Percentiles rank a stretch among this genome's conserved stretches.
Evolutionary conservation across 345 rosid species (phyloP).

Genomic region (Moricandia arvensis): DNA sequence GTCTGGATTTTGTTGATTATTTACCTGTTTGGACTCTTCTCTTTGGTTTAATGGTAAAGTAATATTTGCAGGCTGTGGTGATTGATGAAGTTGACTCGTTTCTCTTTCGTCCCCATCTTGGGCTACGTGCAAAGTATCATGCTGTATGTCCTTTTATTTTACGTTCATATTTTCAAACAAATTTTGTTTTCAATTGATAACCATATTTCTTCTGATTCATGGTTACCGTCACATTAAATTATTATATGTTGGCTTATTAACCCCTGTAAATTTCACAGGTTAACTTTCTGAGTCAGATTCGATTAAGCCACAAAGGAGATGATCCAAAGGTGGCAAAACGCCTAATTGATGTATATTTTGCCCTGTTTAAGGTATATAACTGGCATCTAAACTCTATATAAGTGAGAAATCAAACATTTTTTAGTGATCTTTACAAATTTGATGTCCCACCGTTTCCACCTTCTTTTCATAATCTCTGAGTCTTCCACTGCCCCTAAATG

Average conservation of each 20-base stretch:
- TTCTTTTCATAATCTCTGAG: conserved; percentile 2
- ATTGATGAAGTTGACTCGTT: conserved; percentile 90
- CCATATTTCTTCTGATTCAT: too few species aligned
- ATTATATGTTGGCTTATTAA: conserved; percentile 7
- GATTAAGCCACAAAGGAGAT: conserved; percentile 75
- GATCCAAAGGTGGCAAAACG: conserved; percentile 89
- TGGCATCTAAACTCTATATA: background rate
- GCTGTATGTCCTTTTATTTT: conserved; percentile 59
- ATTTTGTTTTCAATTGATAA: too few species aligned
- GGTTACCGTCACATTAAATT: background rate
- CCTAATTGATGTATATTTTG: conserved; percentile 89
- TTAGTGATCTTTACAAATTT: background rate
- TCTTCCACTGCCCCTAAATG: background rate
- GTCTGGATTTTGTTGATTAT: background rate
- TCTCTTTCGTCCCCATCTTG: conserved; percentile 90
- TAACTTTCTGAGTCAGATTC: conserved; percentile 87
- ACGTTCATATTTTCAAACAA: too few species aligned
- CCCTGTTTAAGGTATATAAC: conserved; percentile 73
- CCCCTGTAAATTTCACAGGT: conserved; percentile 50
- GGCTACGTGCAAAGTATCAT: conserved; percentile 78
- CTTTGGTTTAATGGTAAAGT: conserved; percentile 2
- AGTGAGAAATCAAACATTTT: conserved; percentile 2
- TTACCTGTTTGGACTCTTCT: conserved; percentile 5
- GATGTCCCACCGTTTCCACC: background rate
- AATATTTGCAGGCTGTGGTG: conserved; percentile 69